Evolutionary conservation across 306 rosid species (phyloP).

Genomic region (Potentilla sterilis): DNA sequence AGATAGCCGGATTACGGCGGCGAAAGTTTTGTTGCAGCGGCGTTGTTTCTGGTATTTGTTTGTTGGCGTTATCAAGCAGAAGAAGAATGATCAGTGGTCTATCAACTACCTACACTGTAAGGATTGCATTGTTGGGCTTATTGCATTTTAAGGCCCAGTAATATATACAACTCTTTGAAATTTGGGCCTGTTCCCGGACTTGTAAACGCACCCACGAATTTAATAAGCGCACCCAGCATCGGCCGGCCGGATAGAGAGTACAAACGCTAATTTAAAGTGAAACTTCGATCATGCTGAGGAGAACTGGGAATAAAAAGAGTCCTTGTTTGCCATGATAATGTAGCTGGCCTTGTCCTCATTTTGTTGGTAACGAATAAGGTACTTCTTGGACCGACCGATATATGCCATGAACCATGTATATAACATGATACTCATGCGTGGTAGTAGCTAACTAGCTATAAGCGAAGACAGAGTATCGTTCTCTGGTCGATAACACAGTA

Average conservation of each 20-base stretch:
- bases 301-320: background rate
- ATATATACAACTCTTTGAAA: background rate
- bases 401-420: background rate
- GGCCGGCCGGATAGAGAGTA: background rate
- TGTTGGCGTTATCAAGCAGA: slow-evolving; percentile 1
- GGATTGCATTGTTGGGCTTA: background rate
- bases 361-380: slow-evolving; percentile 8
- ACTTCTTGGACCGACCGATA: background rate
- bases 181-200: background rate
- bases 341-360: background rate
- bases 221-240: background rate
- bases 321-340: background rate
- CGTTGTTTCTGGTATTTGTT: slow-evolving; percentile 11
- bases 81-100: background rate
- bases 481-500: background rate
- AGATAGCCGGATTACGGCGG: background rate
- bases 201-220: background rate
- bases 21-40: slow-evolving; percentile 9
- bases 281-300: slow-evolving; percentile 1
- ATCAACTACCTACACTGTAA: slow-evolving; percentile 8
- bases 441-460: background rate
- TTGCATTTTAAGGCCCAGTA: background rate
- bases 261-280: background rate
- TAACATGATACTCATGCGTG: too few relatives aligned
- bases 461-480: background rate